Base-by-base conservation (phyloP, 1,139 yeast genomes). In the Hansenula sp. region DNA sequence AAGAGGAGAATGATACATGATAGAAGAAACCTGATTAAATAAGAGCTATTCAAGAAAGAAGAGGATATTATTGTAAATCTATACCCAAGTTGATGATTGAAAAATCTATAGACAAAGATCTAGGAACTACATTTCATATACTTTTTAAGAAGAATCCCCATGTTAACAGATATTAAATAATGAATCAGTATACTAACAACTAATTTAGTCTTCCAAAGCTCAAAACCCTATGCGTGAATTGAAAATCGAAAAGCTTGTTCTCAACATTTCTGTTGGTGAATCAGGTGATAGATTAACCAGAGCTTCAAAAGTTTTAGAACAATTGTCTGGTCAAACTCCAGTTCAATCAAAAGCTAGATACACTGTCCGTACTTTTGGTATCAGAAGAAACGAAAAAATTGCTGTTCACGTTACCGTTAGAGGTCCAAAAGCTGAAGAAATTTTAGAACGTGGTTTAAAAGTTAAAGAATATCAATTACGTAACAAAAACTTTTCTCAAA, bases 271-370 rank as follows among this genome's bases (percentile, higher is more conserved):
- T 75, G 98, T 92, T 74, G 99, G 99, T 81, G 98, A 92, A 79
- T 90, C 97, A 75, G 99, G 99, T 82, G 99, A 92, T 77, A 86
- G 97, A 83, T 88, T 92, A 75, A 92, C 99, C 81, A 92, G 99
- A 87, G 99, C 98, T 66, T 94, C 98, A 69, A 92, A 92, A 84
- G 98, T 92, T 66, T 83, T 92, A 71, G 99, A 92, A 80, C 98
- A 94, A 81, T 86, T 92, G 67, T 90, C 97, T 62, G 98, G 98
- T 89, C 99, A 92, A 79, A 92, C 98, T 65, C 98, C 98, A 73
- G 99, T 92, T 64, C 96, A 88, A 77, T 90, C 98, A 65, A 92
- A 94, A 85, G 98, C 98, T 65, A 87, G 98, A 81, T 92, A 92
- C 89, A 92, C 98, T 60, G 97, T 92, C 69, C 88, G 99, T 86